Evolutionary conservation across 2,329 filamentous ascomycete genomes (phyloP), one percentile per base, ranked within the genome.

Genomic region (Trichoderma pleuroti): DNA sequence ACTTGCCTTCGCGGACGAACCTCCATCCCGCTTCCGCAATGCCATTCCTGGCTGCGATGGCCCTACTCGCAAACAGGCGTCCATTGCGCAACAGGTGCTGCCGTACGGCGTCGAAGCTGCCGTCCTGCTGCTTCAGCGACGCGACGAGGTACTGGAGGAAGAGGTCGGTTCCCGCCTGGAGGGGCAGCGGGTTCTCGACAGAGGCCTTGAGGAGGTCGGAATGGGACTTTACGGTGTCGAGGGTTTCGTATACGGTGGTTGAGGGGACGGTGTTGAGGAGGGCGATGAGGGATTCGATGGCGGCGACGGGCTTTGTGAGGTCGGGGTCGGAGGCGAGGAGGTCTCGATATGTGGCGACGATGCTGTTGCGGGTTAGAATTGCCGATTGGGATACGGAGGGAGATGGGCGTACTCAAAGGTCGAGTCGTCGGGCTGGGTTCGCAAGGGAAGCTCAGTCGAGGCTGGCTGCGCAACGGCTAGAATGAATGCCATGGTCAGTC

Each of bases 81-180:
- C 93, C 92, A 81, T 98, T 98, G 73, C 90, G 89, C 66, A 98
- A 85, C 32, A 98, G 86, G 82, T 98, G 93, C 77, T 91, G 89
- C 73, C 93, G 87, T 70, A 97, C 92, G 64, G 91, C 89, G 73
- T 94, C 92, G 81, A 98, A 98, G 76, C 77, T 79, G 60, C 78
- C 78, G 64, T 83, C 82, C 74, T 86, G 85, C 82, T 86, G 84
- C 82, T 87, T 87, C 78, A 91, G 85, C 73, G 86, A 93, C 70
- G 90, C 90, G 77, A 97, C 91, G 75, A 99, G 89, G 82, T 97
- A 98, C 79, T 95, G 92, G 80, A 96, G 92, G 85, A 99, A 98
- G 71, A 98, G 89, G 80, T 98, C 94, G 72, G 94, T 97, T 76
- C 96, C 96, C 69, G 97, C 96, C 62, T 93, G 94, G 18, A 98